Percentiles rank a stretch among this genome's conserved stretches.
phyloP scores from a whole-genome alignment of 2,329 filamentous ascomycete species.

The Cercospora sp. region DNA sequence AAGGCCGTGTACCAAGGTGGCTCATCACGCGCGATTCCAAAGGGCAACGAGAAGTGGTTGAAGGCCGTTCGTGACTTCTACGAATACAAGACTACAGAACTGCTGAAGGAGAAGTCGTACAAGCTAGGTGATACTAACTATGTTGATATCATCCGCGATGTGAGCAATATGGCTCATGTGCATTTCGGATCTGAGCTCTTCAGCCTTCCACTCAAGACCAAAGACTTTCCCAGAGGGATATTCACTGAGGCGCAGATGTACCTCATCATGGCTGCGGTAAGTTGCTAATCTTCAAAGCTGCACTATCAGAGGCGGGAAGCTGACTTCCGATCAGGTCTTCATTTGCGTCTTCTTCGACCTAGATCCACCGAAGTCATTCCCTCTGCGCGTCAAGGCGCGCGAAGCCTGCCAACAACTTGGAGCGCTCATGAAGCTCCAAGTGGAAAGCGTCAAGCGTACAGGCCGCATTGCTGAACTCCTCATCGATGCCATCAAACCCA shows the following conservation, averaged over 20 bases:
- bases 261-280: conserved; percentile 50
- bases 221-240: conserved; percentile 49
- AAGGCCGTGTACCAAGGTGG: conserved; percentile 44
- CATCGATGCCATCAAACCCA: conserved; percentile 44
- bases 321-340: conserved; percentile 41
- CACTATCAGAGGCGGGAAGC: not conserved
- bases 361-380: conserved; percentile 54
- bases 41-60: conserved; percentile 45
- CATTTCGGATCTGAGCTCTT: conserved; percentile 58
- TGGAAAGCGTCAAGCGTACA: conserved; percentile 46
- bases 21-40: conserved; percentile 31
- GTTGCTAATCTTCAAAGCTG: not conserved
- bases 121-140: conserved; percentile 48
- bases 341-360: conserved; percentile 57
- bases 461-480: conserved; percentile 43
- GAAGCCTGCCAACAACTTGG: conserved; percentile 52
- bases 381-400: conserved; percentile 51
- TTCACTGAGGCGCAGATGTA: conserved; percentile 58
- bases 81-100: conserved; percentile 48
- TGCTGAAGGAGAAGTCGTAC: conserved; percentile 49
- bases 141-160: conserved; percentile 51
- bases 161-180: conserved; percentile 56
- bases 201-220: conserved; percentile 57
- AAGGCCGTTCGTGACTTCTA: conserved; percentile 50
- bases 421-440: conserved; percentile 51